These are phyloP conservation scores for Coemansia sp. DNA, from an alignment of 192 early-diverging fungal genomes.

Conservation along the genomic window DNA sequence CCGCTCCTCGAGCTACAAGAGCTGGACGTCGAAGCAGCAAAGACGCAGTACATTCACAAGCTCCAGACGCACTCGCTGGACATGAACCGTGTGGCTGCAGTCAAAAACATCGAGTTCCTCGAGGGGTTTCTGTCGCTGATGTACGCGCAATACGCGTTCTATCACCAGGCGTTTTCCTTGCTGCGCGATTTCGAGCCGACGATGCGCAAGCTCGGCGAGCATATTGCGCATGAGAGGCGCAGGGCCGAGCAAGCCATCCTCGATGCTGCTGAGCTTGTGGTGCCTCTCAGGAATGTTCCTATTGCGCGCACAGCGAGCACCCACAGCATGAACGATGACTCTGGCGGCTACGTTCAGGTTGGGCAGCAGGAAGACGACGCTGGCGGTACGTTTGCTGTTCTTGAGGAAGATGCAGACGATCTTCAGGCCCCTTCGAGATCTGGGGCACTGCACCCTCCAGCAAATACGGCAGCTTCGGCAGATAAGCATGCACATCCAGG, in stretches of 20 bases:
- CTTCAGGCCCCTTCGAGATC: not conserved
- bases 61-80: constrained; percentile 68
- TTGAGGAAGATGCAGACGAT: constrained; percentile 19
- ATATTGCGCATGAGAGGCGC: constrained; percentile 22
- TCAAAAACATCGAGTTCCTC: constrained; percentile 72
- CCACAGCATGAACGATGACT: constrained; percentile 11
- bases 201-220: constrained; percentile 69
- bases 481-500: not conserved
- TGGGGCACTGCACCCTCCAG: not conserved
- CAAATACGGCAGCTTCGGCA: too few relatives aligned
- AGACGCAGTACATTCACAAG: constrained; percentile 63
- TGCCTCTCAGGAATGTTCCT: constrained; percentile 6
- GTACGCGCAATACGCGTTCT: constrained; percentile 82
- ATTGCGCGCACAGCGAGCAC: not conserved
- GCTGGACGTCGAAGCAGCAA: constrained; percentile 63
- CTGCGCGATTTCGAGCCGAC: constrained; percentile 79
- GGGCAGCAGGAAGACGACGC: constrained; percentile 45
- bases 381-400: constrained; percentile 14
- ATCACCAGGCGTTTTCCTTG: constrained; percentile 81
- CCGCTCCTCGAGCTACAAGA: constrained; percentile 38
- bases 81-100: constrained; percentile 72
- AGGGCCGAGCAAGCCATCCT: constrained; percentile 15
- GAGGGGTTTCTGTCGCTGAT: constrained; percentile 64
- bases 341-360: constrained; percentile 37
- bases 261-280: constrained; percentile 19